These are phyloP conservation scores for Chaetomium fimeti DNA, from an alignment of 495 filamentous ascomycete genomes.

Conservation along the genomic window DNA sequence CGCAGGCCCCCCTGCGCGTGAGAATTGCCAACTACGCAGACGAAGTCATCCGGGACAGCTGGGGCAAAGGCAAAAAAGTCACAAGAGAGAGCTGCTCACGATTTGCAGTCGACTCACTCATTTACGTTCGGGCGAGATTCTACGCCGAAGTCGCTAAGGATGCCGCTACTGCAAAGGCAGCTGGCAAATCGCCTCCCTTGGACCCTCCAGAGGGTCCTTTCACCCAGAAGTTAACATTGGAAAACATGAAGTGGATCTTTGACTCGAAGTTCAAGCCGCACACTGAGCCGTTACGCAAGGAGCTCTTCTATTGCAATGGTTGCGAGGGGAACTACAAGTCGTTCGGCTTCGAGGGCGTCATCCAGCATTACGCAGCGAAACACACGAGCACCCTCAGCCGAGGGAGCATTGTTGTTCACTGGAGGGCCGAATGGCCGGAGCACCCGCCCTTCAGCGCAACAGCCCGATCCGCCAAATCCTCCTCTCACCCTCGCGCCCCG, in stretches of 20 bases:
- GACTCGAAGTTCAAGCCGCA: constrained; percentile 69
- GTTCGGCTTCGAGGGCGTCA: constrained; percentile 72
- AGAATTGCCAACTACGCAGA: constrained; percentile 61
- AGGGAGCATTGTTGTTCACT: constrained; percentile 68
- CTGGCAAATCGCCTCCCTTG: constrained; percentile 39
- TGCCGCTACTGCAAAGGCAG: constrained; percentile 43
- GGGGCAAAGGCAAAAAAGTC: constrained; percentile 56
- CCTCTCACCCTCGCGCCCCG: constrained; percentile 12
- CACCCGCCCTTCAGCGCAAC: constrained; percentile 66
- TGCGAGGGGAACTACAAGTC: constrained; percentile 61
- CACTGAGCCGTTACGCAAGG: constrained; percentile 60
- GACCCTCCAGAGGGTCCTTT: constrained; percentile 56
- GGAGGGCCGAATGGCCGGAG: constrained; percentile 77
- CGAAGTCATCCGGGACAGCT: constrained; percentile 59
- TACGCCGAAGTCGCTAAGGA: constrained; percentile 57
- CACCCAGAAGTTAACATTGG: constrained; percentile 62
- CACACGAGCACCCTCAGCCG: constrained; percentile 66
- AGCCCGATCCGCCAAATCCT: constrained; percentile 42
- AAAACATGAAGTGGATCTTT: constrained; percentile 84
- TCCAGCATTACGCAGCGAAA: constrained; percentile 79
- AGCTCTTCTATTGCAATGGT: constrained; percentile 71
- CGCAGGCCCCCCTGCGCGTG: constrained; percentile 60
- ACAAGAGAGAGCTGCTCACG: constrained; percentile 57
- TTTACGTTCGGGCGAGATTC: constrained; percentile 60
- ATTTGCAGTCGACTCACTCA: constrained; percentile 66